Conservation (phyloP, 306 rosid genomes). For the Begonia masoniana region DNA sequence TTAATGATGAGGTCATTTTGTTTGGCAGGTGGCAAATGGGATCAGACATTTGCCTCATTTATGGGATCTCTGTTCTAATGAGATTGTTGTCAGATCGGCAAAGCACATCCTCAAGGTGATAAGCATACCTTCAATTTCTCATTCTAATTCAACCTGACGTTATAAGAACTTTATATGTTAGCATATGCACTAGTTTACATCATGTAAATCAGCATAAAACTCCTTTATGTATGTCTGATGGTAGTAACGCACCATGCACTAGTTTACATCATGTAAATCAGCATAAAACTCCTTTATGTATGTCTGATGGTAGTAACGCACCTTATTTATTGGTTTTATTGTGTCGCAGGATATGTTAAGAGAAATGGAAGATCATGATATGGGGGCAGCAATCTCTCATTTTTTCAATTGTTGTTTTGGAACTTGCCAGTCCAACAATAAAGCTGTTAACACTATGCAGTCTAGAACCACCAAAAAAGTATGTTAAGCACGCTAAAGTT, state of each 20-base stretch:
- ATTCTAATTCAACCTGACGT: not conserved
- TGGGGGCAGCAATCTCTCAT: slow-evolving; percentile 68
- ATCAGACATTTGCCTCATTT: slow-evolving; percentile 89
- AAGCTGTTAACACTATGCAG: slow-evolving; percentile 28
- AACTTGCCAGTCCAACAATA: slow-evolving; percentile 51
- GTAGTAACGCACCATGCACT: not conserved
- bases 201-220: too few species aligned
- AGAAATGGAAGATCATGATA: slow-evolving; percentile 86
- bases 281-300: too few species aligned
- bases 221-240: not conserved
- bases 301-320: slow-evolving; percentile 3
- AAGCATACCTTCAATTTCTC: slow-evolving; percentile 7
- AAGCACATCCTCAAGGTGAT: slow-evolving; percentile 89
- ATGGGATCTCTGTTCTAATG: slow-evolving; percentile 88
- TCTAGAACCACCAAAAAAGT: slow-evolving; percentile 54
- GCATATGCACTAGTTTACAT: too few species aligned
- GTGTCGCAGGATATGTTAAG: slow-evolving; percentile 65
- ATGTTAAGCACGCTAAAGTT: slow-evolving; percentile 4
- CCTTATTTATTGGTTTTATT: slow-evolving; percentile 4
- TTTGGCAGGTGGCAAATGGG: slow-evolving; percentile 77
- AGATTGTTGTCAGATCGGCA: slow-evolving; percentile 88
- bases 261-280: too few species aligned
- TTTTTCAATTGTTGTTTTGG: slow-evolving; percentile 89
- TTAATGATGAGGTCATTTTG: not conserved
- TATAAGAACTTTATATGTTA: too few species aligned